Evolutionary conservation across 1,284 basidiomycete genomes (phyloP), one percentile per base, ranked within the genome.

Genomic region (Melampsora larici-populina): DNA sequence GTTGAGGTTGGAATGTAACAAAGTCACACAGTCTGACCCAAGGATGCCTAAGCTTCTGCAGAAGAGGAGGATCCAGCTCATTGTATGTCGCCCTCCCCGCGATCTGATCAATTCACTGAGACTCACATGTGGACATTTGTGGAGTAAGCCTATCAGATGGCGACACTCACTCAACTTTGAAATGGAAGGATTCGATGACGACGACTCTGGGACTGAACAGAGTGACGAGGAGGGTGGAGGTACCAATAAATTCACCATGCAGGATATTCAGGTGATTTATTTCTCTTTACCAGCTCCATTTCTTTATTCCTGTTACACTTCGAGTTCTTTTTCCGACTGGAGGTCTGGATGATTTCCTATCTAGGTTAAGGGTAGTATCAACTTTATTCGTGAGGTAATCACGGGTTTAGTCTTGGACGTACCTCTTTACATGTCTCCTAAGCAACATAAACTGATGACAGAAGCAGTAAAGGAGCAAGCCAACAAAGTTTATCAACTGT

Each of bases 401-500:
- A 79, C 79, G 15, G 82, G 82, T 8, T 80, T 83, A n/a, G 82
- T 82, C 5, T 79, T 84, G 48, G 83, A 84, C 70, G 81, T 84
- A 0, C 82, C 83, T 2, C 82, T 82, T 75, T 84, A 84, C 71
- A 78, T 82, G 49, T 81, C 80, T 29, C 64, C 68, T 7, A 79
- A 80, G 18, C 83, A 84, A 78, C 82, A 82, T 64, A 77, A 77
- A 24, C 81, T 79, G 55, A 83, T 83, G 82, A 79, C 83, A 18
- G 73, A 79, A 33, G 82, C 82, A 0, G 83, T 84, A 1, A 81
- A 80, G 18, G 71, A 79, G 18, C 83, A 84, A 74, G 79, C 82
- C 21, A 84, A 84, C 68, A 78, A 82, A 36, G 81, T 83, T 63
- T 84, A 83, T 70, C 79, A 80, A 2, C 79, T 84, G n/a, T 84